Percentiles rank a stretch among this genome's conserved stretches.
phyloP scores from a whole-genome alignment of 139 green algal genomes.

The Chlorella sorokiniana region DNA sequence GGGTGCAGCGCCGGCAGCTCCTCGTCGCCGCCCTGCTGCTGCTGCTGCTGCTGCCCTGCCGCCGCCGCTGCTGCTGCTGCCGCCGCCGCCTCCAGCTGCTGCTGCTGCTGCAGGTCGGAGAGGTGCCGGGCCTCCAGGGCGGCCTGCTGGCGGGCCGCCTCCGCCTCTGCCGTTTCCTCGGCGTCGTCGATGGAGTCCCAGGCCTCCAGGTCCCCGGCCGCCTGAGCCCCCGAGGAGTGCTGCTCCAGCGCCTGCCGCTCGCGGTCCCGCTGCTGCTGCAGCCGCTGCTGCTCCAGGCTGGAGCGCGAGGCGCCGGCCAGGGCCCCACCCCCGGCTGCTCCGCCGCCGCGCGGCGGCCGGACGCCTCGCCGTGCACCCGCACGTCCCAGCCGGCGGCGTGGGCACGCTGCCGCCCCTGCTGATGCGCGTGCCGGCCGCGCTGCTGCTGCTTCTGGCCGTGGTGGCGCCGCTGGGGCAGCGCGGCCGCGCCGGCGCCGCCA shows the following conservation, averaged over 20 bases:
- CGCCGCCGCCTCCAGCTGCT: conserved; percentile 1
- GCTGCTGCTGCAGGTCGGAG: conserved; percentile 2
- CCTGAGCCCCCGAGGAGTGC: background rate
- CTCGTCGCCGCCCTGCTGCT: background rate
- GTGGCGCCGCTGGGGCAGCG: background rate
- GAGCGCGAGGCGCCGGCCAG: too few species aligned
- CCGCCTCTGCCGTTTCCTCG: background rate
- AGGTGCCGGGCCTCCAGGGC: conserved; percentile 15
- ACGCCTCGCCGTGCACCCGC: background rate
- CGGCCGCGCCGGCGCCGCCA: background rate
- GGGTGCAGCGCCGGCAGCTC: background rate
- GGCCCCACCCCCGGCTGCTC: too few species aligned
- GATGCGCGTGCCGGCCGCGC: background rate
- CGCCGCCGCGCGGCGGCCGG: background rate
- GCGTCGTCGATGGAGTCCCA: background rate
- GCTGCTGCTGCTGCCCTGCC: background rate
- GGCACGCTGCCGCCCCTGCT: background rate
- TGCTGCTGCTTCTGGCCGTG: conserved; percentile 12
- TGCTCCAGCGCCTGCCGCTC: background rate
- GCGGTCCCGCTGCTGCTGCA: conserved; percentile 2
- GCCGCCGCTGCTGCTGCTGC: background rate
- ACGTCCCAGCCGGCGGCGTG: background rate
- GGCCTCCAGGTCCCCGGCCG: background rate
- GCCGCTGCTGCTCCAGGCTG: conserved; percentile 10
- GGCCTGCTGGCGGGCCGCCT: background rate